Base-by-base conservation (phyloP, 441 rosid species). In the Euphorbia neoarborescens region DNA sequence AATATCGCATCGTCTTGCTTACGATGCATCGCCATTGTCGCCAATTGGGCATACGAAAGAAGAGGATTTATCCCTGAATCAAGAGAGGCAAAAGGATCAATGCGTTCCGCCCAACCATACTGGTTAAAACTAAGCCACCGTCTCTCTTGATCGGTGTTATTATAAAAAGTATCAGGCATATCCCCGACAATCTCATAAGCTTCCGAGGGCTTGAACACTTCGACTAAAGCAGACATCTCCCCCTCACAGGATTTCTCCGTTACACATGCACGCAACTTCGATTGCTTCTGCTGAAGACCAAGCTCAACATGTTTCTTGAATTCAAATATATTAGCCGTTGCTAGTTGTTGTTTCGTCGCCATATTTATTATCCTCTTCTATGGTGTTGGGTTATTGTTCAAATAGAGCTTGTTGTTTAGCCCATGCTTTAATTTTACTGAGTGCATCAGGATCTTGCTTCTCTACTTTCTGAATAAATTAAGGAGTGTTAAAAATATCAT, bases 21-120 rank as follows among this genome's bases (percentile, higher is more conserved):
- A 51, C 57, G 57, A 51, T 51, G 57, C 57, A 51, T 51, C 57
- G 57, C 57, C 57, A 51, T 51, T 51, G 57, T 51, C 57, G 57
- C 57, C 8, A 51, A 14, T 14, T 51, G 57, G 4, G 57, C 57
- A 51, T 51, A 51, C 4, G 57, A 51, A 51, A 51, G 7, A 51
- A 51, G 57, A n/a, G 57, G 57, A n/a, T 51, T 51, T 6, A 51
- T 9, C 7, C 57, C 57, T 3, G 57, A 51, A 51, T 51, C 57
- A 51, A 51, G 57, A 7, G 57, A 9, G 11, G 57, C 57, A 51
- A 51, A 51, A 51, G 57, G 57, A 51, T 51, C 57, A 51, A 51
- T 51, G 7, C 57, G 57, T 51, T 51, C 57, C 57, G 57, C 57
- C 57, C 57, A 51, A 51, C 57, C 57, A 51, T 51, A 51, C 57